Conservation (phyloP, 2,329 filamentous ascomycete species). For the Pseudocercospora pini-densiflorae region DNA sequence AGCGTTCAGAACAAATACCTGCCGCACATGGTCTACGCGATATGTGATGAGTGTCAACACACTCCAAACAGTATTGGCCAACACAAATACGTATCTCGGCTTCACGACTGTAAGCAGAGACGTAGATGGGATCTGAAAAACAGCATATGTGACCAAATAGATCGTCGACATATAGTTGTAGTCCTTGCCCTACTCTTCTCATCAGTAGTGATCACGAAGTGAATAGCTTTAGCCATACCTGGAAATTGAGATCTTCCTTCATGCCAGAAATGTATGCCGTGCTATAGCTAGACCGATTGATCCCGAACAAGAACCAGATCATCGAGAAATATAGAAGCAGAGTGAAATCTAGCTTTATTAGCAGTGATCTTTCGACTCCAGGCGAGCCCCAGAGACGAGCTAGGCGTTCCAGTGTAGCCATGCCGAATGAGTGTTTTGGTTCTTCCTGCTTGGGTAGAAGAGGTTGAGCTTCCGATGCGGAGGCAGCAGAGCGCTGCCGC, state of each 20-base stretch:
- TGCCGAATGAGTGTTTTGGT: not conserved
- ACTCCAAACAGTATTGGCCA: slow-evolving; percentile 51
- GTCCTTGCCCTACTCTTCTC: slow-evolving; percentile 21
- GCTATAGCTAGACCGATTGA: slow-evolving; percentile 51
- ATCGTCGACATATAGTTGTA: slow-evolving; percentile 30
- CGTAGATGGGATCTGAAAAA: slow-evolving; percentile 52
- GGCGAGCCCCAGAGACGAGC: slow-evolving; percentile 22
- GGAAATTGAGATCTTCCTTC: slow-evolving; percentile 56
- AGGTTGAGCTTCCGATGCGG: not conserved
- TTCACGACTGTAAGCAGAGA: slow-evolving; percentile 44
- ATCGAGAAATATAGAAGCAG: slow-evolving; percentile 47
- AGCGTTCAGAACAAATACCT: slow-evolving; percentile 51
- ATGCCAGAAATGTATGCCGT: slow-evolving; percentile 59
- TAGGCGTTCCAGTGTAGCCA: slow-evolving; percentile 1
- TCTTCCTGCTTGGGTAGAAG: slow-evolving; percentile 8
- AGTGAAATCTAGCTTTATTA: slow-evolving; percentile 28
- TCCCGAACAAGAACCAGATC: slow-evolving; percentile 55
- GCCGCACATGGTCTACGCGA: slow-evolving; percentile 48
- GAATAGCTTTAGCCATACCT: slow-evolving; percentile 29
- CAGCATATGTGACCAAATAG: slow-evolving; percentile 47
- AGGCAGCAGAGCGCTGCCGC: not conserved
- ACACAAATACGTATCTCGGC: slow-evolving; percentile 51
- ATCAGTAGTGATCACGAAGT: slow-evolving; percentile 10
- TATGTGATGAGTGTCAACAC: slow-evolving; percentile 51
- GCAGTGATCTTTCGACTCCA: slow-evolving; percentile 18